Conservation (phyloP, 2,329 filamentous ascomycete species). For the Ophiostoma piceae region DNA sequence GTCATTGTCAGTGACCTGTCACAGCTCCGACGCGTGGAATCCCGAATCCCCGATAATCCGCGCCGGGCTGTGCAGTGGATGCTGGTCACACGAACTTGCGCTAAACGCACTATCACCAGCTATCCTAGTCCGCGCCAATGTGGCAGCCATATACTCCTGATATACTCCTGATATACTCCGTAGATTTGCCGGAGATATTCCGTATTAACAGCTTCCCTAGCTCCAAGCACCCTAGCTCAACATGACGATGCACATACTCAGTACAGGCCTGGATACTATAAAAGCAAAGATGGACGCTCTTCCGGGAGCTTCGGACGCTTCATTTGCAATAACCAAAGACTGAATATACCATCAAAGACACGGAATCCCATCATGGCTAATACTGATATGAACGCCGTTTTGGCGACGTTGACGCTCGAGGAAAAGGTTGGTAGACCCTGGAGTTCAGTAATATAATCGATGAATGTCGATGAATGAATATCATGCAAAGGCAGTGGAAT, state of each 20-base stretch:
- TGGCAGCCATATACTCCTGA: too few species aligned
- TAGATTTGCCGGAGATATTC: slow-evolving; percentile 11
- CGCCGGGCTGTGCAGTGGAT: not conserved
- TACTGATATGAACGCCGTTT: not conserved
- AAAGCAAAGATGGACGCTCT: not conserved
- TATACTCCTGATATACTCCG: not conserved
- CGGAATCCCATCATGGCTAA: not conserved
- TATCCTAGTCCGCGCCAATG: not conserved
- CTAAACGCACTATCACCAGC: not conserved
- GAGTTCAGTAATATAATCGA: not conserved
- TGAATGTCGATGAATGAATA: too few species aligned
- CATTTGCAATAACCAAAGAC: not conserved
- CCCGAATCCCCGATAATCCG: not conserved
- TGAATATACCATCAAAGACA: not conserved
- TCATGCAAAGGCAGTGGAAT: not conserved
- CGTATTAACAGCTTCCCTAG: not conserved
- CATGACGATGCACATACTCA: not conserved
- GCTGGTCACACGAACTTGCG: too few species aligned
- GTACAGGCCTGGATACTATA: not conserved
- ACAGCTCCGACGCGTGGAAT: too few species aligned
- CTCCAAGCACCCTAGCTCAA: not conserved
- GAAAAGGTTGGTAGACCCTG: slow-evolving; percentile 17
- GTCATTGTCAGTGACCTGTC: too few species aligned
- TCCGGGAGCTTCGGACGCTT: not conserved
- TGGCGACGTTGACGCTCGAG: slow-evolving; percentile 14